Percentiles rank a stretch among this genome's conserved stretches.
phyloP scores from a whole-genome alignment of 495 filamentous ascomycete genomes.

The Aspergillus taichungensis region DNA sequence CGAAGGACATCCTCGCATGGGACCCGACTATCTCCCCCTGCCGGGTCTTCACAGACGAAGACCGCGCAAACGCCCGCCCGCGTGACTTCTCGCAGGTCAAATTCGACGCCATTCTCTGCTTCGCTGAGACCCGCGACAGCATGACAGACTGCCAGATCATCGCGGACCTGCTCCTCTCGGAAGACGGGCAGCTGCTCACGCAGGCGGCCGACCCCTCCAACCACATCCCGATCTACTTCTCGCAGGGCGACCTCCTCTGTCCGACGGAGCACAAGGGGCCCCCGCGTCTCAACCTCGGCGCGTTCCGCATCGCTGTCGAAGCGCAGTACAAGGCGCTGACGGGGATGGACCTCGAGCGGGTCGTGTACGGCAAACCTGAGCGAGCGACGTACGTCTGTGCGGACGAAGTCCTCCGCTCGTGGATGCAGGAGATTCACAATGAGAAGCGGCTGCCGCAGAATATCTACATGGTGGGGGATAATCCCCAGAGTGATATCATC shows the following conservation, averaged over 20 bases:
- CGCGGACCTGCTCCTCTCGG: conserved; percentile 65
- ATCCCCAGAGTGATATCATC: conserved; percentile 69
- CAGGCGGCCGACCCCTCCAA: conserved; percentile 57
- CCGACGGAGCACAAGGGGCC: conserved; percentile 62
- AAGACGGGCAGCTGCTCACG: conserved; percentile 61
- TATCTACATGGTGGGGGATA: conserved; percentile 78
- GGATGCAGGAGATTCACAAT: conserved; percentile 70
- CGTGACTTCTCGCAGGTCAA: conserved; percentile 61
- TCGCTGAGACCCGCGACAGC: conserved; percentile 80
- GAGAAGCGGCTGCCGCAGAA: conserved; percentile 61
- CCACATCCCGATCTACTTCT: conserved; percentile 71
- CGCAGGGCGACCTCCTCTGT: conserved; percentile 64
- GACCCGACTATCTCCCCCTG: conserved; percentile 79
- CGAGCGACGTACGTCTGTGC: conserved; percentile 73
- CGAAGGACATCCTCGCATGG: conserved; percentile 84
- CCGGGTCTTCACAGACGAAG: conserved; percentile 59
- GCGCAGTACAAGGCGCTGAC: conserved; percentile 72
- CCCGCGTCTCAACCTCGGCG: conserved; percentile 65
- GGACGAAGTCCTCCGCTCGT: conserved; percentile 62
- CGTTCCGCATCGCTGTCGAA: conserved; percentile 69
- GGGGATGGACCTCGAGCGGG: conserved; percentile 66
- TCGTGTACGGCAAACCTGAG: conserved; percentile 80
- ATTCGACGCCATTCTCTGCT: conserved; percentile 76
- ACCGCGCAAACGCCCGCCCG: conserved; percentile 55
- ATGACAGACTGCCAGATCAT: conserved; percentile 79